phyloP scores from a whole-genome alignment of 345 rosid genomes.

The Eucalyptus urophylla region DNA sequence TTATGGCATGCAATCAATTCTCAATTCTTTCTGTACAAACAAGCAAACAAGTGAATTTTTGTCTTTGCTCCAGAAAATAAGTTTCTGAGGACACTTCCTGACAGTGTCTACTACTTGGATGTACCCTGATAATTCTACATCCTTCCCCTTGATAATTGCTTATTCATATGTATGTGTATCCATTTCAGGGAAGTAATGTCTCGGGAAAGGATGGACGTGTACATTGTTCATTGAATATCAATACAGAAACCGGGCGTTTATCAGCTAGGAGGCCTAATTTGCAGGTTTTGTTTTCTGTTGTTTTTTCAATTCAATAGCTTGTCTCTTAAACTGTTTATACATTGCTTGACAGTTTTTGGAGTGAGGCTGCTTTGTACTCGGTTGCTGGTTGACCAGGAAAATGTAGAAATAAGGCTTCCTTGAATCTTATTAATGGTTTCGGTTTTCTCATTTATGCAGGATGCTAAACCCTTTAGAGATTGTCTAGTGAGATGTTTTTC shows the following conservation, averaged over 20 bases:
- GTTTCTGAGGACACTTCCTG: not conserved
- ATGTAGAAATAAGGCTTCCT: not conserved
- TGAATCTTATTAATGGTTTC: not conserved
- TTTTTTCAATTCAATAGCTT: not conserved
- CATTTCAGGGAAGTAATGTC: conserved; percentile 55
- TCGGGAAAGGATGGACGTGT: conserved; percentile 80
- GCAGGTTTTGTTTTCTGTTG: conserved; percentile 37
- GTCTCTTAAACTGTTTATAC: not conserved
- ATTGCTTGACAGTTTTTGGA: not conserved
- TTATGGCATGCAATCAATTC: not conserved
- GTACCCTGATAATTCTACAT: not conserved
- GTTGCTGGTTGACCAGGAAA: not conserved
- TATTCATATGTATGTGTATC: not conserved
- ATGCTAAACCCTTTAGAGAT: not conserved
- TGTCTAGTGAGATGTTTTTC: not conserved
- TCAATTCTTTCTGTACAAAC: not conserved
- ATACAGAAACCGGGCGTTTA: conserved; percentile 96
- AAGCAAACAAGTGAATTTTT: not conserved
- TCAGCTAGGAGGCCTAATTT: conserved; percentile 98
- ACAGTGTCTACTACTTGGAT: not conserved
- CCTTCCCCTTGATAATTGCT: not conserved
- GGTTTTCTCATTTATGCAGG: not conserved
- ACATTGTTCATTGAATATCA: conserved; percentile 95
- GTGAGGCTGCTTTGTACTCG: not conserved
- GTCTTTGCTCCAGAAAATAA: not conserved